phyloP scores from a whole-genome alignment of 2,329 filamentous ascomycete species.

The Sclerotinia trifoliorum region DNA sequence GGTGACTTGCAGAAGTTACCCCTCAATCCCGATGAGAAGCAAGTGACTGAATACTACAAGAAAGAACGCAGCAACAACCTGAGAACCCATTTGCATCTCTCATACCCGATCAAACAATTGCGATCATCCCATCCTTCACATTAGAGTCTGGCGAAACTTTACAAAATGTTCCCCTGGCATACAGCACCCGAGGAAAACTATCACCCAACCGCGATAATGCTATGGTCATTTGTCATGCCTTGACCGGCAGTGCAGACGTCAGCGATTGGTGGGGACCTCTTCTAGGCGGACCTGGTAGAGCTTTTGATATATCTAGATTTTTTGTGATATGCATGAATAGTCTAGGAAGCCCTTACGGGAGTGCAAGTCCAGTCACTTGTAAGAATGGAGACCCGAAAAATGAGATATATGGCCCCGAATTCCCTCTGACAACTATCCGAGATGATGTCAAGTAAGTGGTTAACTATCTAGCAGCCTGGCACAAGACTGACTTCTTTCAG shows the following conservation, averaged over 20 bases:
- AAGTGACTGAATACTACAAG: conserved; percentile 54
- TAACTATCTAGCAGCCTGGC: conserved; percentile 23
- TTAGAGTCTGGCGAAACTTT: conserved; percentile 89
- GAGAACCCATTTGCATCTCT: conserved; percentile 89
- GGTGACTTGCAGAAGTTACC: conserved; percentile 17
- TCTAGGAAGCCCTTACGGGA: conserved; percentile 80
- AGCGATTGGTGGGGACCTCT: conserved; percentile 87
- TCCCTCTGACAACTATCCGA: conserved; percentile 89
- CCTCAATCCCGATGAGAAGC: conserved; percentile 40
- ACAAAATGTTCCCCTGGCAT: conserved; percentile 70
- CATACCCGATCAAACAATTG: conserved; percentile 85
- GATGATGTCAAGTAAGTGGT: conserved; percentile 84
- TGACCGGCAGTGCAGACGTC: conserved; percentile 83
- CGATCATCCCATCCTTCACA: conserved; percentile 82
- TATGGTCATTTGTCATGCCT: conserved; percentile 78
- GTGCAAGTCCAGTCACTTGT: conserved; percentile 82
- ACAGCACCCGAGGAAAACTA: conserved; percentile 63
- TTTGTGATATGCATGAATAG: conserved; percentile 87
- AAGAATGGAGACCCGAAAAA: conserved; percentile 75
- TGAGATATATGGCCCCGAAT: conserved; percentile 88
- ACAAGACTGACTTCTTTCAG: conserved; percentile 44
- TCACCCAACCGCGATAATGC: conserved; percentile 61
- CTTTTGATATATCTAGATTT: conserved; percentile 79
- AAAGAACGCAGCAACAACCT: conserved; percentile 57
- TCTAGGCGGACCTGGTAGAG: conserved; percentile 72